Base-by-base conservation (phyloP, 257 asterid genomes). In the Capsicum pubescens region DNA sequence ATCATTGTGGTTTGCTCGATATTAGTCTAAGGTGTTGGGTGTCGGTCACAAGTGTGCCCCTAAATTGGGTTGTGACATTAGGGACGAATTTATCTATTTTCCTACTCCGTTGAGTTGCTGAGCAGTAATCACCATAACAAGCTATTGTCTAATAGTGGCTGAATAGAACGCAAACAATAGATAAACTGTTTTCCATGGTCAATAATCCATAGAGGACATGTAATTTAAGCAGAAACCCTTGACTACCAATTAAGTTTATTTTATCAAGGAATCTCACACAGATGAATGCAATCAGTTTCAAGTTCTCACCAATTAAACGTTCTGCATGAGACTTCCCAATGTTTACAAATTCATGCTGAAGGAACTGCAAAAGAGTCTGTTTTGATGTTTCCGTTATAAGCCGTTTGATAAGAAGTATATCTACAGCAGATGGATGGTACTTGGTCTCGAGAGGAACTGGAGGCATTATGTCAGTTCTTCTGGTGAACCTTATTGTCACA, bases 381-480 rank as follows among this genome's bases (percentile, higher is more conserved):
- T 89, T 93, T 63, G 97, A 87, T 83, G 97, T 95, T 87, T 95
- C 98, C 12, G 95, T 88, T 78, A 93, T 95, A 86, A 95, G 97
- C 82, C 95, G 90, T 90, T 93, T 93, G 84, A 95, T 93, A 91
- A 95, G 91, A 84, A 95, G 97, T 87, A 95, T 90, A 89, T 93
- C 98, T 85, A 95, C 98, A 56, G 97, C 98, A 46, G 98, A 93
- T n/a, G 98, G 98, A 91, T 93, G 98, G 86, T 91, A 92, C 89
- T 93, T 93, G 71, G 98, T 95, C 88, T 95, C 98, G 86, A 90
- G 90, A 79, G 98, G 98, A 90, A 94, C 92, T 10, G 97, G 95
- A 79, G 98, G 98, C 97, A 92, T 93, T 86, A 95, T 87, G 81
- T 95, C 98, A 11, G 97, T 93, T 90, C 98, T 92, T 86, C 98